Base-by-base conservation (phyloP, 2,329 filamentous ascomycete species). In the Fusarium pininemorale region DNA sequence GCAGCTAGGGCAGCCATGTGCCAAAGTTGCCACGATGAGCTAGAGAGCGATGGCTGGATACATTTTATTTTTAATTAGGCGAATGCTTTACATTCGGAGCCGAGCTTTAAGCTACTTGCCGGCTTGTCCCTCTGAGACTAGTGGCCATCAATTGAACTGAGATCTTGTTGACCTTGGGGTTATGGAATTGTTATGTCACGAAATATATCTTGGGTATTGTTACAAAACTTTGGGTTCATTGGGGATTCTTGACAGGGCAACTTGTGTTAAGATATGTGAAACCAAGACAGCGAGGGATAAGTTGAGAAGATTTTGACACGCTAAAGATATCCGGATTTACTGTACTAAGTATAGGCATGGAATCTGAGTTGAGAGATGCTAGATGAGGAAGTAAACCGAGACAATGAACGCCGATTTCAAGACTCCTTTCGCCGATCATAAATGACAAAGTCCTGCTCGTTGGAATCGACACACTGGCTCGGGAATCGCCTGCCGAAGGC, bases 391-490 rank as follows among this genome's bases (percentile, higher is more conserved):
- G 66, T 45, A 66, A 63, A 24, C 47, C 28, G 63, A 69, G 61
- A 63, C 50, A 73, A 66, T 35, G 26, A 73, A 66, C 60, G 51
- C 59, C 69, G 30, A 60, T 62, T 65, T 53, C 35, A 32, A 50
- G 57, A 66, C 57, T 55, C 48, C 58, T 60, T 56, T 69, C 48
- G 59, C 63, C 48, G 59, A 77, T 63, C 61, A 54, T 61, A 51
- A 42, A 41, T 63, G 61, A 65, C 47, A 50, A 54, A 54, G 58
- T 66, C 56, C 73, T 72, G 69, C 58, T 68, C 64, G 62, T 48
- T 57, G 24, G 35, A 50, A 62, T 35, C 32, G 30, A 32, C 37
- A 47, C 41, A 48, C 38, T 59, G 47, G 63, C 53, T 68, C 54
- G 37, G 63, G 38, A 42, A 37, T 32, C 50, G 67, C 32, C 57